Percentiles rank a stretch among this genome's conserved stretches.
These are phyloP conservation scores for Powellomyces hirtus DNA, from an alignment of 192 early-diverging fungal genomes.

Conservation along the genomic window DNA sequence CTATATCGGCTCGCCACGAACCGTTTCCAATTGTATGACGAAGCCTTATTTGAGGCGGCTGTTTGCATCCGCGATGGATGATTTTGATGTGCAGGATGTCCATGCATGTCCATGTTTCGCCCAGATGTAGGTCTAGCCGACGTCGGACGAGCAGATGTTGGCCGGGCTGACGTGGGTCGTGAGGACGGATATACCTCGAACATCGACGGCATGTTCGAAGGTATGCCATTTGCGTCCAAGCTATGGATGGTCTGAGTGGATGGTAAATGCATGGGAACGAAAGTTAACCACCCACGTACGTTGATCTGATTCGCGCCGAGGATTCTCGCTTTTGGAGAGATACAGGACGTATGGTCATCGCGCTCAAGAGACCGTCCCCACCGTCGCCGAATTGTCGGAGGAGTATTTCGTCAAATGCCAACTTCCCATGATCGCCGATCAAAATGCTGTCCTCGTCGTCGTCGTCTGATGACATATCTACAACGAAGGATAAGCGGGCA, in stretches of 20 bases:
- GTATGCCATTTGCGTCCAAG: constrained; percentile 4
- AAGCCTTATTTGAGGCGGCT: constrained; percentile 17
- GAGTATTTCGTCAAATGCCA: constrained; percentile 13
- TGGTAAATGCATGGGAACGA: neutral
- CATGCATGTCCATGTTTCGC: constrained; percentile 6
- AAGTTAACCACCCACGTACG: constrained; percentile 23
- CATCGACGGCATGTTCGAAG: neutral
- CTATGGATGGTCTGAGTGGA: neutral
- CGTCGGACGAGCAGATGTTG: constrained; percentile 32
- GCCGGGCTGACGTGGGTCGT: constrained; percentile 28
- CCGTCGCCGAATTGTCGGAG: neutral
- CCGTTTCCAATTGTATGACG: constrained; percentile 21
- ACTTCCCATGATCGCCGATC: constrained; percentile 1
- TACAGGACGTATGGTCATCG: constrained; percentile 43
- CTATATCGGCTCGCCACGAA: neutral
- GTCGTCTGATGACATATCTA: too few species aligned
- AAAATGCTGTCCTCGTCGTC: constrained; percentile 11
- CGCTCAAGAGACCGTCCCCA: constrained; percentile 36
- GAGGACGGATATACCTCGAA: constrained; percentile 7
- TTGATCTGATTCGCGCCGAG: constrained; percentile 35
- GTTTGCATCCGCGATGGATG: constrained; percentile 2
- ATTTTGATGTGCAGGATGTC: constrained; percentile 1
- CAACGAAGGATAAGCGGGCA: neutral
- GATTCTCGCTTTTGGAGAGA: constrained; percentile 42
- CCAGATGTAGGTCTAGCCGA: constrained; percentile 20